A percentile compares a stretch with the other conserved stretches of the same genome.
Evolutionary conservation across 139 green algal genomes (phyloP).

Genomic region (Auxenochlorella pyrenoidosa): DNA sequence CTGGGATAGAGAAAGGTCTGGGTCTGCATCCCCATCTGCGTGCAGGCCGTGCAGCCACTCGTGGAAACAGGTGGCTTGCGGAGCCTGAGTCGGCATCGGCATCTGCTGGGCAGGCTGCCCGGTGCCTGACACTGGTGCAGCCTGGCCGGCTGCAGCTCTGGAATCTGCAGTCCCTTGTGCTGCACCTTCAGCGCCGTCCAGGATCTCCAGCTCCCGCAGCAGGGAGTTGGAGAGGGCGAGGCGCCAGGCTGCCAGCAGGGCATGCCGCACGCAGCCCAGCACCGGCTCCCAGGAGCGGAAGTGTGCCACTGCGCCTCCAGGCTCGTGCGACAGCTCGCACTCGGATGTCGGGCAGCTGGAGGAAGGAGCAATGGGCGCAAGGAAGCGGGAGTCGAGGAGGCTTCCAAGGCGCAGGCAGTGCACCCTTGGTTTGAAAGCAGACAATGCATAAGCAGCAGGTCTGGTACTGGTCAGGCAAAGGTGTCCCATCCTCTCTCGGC

Average conservation of each 20-base stretch:
- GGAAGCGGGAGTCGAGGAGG: neutral
- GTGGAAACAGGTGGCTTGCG: neutral
- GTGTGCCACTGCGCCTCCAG: constrained; percentile 27
- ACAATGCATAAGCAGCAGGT: too few species aligned
- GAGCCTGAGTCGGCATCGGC: neutral
- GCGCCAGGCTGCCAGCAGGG: constrained; percentile 46
- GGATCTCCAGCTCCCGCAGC: constrained; percentile 19
- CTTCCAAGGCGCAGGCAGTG: neutral
- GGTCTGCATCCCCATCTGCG: neutral
- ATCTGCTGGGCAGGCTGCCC: neutral
- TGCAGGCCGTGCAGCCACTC: neutral
- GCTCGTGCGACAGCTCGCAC: constrained; percentile 38
- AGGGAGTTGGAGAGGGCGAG: constrained; percentile 6
- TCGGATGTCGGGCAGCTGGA: neutral
- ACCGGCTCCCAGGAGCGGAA: constrained; percentile 39
- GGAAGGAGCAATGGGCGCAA: neutral
- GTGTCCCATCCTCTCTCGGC: too few species aligned
- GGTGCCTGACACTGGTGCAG: neutral
- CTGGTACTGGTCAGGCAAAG: too few species aligned
- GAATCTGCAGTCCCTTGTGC: neutral
- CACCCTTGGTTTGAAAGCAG: neutral
- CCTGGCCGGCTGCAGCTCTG: neutral
- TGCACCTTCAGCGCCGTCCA: neutral
- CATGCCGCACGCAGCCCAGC: constrained; percentile 27
- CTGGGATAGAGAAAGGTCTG: neutral